A percentile compares a stretch with the other conserved stretches of the same genome.
These are phyloP conservation scores for Helminthosporium solani DNA, from an alignment of 2,329 filamentous ascomycete species.

Conservation along the genomic window DNA sequence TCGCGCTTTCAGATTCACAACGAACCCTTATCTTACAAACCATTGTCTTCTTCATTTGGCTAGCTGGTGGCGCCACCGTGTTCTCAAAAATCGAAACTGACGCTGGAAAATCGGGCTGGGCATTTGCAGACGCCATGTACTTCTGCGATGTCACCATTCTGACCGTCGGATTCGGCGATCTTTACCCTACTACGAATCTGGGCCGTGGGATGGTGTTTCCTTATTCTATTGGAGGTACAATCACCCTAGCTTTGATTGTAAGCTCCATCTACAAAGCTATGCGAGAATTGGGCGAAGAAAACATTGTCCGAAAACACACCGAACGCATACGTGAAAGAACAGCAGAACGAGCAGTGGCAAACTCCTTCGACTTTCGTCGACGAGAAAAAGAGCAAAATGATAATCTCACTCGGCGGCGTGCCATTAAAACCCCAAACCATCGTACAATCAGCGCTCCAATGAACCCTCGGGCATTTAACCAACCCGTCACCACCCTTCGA, in stretches of 20 bases:
- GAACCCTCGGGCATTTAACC: conserved; percentile 20
- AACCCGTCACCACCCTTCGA: conserved; percentile 18
- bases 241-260: conserved; percentile 81
- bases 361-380: conserved; percentile 51
- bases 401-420: conserved; percentile 21
- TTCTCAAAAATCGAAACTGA: conserved; percentile 66
- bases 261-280: conserved; percentile 72
- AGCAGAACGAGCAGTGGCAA: conserved; percentile 55
- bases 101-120: conserved; percentile 56
- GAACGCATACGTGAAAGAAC: conserved; percentile 57
- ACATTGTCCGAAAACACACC: conserved; percentile 62
- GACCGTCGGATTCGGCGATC: conserved; percentile 51
- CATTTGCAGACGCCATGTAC: conserved; percentile 68
- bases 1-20: conserved; percentile 75
- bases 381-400: conserved; percentile 28
- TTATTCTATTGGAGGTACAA: conserved; percentile 78
- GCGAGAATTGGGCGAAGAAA: conserved; percentile 59
- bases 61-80: conserved; percentile 73
- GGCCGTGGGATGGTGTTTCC: conserved; percentile 75
- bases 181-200: conserved; percentile 57
- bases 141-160: conserved; percentile 47
- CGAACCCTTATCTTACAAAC: conserved; percentile 89
- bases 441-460: conserved; percentile 29
- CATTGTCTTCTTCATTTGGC: conserved; percentile 78
- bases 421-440: conserved; percentile 2